phyloP scores from a whole-genome alignment of 768 basidiomycete species.

The Hypholoma sublateritium region DNA sequence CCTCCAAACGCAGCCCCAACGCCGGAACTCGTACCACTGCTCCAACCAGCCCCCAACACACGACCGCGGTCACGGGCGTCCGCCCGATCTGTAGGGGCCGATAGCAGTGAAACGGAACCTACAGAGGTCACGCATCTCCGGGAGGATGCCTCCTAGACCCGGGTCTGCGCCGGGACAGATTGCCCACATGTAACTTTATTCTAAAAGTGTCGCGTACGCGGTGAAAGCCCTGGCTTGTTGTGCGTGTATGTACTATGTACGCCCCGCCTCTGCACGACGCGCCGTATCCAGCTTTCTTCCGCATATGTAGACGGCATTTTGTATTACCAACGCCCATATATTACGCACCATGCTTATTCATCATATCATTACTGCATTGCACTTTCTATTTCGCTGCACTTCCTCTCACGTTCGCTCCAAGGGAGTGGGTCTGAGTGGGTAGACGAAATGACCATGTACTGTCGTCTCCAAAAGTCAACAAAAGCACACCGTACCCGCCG shows the following conservation, averaged over 20 bases:
- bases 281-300: not conserved
- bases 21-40: constrained; percentile 21
- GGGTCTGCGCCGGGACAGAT: not conserved
- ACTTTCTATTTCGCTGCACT: not conserved
- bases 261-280: not conserved
- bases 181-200: constrained; percentile 5
- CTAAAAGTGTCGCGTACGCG: constrained; percentile 5
- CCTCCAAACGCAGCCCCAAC: constrained; percentile 17
- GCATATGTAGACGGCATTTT: constrained; percentile 7
- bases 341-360: constrained; percentile 2
- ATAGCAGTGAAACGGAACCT: constrained; percentile 7
- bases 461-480: constrained; percentile 13
- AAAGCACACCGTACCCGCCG: constrained; percentile 10
- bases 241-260: not conserved
- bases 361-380: not conserved
- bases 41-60: constrained; percentile 11
- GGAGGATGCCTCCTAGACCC: constrained; percentile 10
- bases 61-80: constrained; percentile 16
- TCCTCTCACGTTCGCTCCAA: not conserved
- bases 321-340: not conserved
- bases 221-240: not conserved
- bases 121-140: not conserved
- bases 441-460: not conserved
- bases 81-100: constrained; percentile 11
- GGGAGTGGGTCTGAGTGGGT: not conserved